These are phyloP conservation scores for Beauveria bassiana DNA, from an alignment of 2,329 filamentous ascomycete species.

Conservation along the genomic window DNA sequence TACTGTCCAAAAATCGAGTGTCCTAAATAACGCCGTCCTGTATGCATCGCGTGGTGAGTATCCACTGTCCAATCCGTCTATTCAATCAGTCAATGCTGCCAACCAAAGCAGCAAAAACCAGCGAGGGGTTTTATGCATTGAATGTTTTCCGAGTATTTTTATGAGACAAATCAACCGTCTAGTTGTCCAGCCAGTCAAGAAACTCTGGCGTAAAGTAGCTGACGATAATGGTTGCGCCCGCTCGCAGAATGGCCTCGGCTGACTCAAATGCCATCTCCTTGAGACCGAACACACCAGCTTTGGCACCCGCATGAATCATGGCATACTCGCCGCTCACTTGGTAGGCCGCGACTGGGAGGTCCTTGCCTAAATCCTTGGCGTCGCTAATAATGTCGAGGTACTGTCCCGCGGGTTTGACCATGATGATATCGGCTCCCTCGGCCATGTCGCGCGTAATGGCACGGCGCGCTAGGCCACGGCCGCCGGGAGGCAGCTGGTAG, in stretches of 20 bases:
- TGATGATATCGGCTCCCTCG: slow-evolving; percentile 95
- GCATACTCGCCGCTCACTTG: slow-evolving; percentile 96
- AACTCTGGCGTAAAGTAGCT: slow-evolving; percentile 89
- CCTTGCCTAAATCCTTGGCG: slow-evolving; percentile 86
- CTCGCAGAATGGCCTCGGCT: slow-evolving; percentile 85
- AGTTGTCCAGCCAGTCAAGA: slow-evolving; percentile 57
- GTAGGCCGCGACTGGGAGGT: slow-evolving; percentile 90
- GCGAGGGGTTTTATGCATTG: background rate
- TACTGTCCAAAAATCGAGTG: background rate
- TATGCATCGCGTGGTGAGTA: slow-evolving; percentile 1
- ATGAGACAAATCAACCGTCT: slow-evolving; percentile 12
- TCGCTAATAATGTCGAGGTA: slow-evolving; percentile 98
- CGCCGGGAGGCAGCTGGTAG: slow-evolving; percentile 92
- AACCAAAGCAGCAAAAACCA: background rate
- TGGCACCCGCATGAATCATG: slow-evolving; percentile 94
- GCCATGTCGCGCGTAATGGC: slow-evolving; percentile 84
- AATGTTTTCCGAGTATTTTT: background rate
- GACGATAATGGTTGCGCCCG: slow-evolving; percentile 86
- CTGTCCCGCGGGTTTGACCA: slow-evolving; percentile 96
- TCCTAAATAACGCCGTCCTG: background rate
- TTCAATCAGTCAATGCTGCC: background rate
- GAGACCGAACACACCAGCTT: slow-evolving; percentile 92
- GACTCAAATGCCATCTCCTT: slow-evolving; percentile 93
- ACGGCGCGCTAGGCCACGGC: slow-evolving; percentile 81
- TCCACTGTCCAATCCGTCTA: background rate